Evolutionary conservation across 1,284 basidiomycete genomes (phyloP), one percentile per base, ranked within the genome.

Genomic region (Ganoderma leucocontextum): DNA sequence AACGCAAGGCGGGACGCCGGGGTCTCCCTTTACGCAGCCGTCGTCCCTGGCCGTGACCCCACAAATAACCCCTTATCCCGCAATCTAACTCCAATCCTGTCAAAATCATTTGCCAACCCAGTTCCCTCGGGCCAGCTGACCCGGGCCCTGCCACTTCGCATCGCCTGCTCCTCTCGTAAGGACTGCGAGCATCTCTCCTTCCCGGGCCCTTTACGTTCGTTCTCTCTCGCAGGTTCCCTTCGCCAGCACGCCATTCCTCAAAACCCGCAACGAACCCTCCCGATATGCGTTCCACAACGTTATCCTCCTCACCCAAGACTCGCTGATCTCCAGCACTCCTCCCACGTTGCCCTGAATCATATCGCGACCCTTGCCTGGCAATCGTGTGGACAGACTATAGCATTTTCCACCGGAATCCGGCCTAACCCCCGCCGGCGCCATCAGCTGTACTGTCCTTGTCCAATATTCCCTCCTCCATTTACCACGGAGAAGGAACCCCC

Each of bases 141-240:
- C 69, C n/a, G 61, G 29, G 49, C 49, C 19, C 49, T 52, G 49
- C 62, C 57, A 57, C 42, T n/a, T n/a, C n/a, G n/a, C n/a, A n/a
- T n/a, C n/a, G 29, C 29, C 29, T 29, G 29, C 29, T 29, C 25
- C 25, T 29, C 22, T 25, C 22, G 22, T 52, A 29, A 29, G 8
- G 15, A 57, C 33, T 1, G 25, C 53, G 13, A 55, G 3, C 52
- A 35, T 35, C 53, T 15, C 33, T 19, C 42, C 52, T 65, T 69
- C 68, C 60, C 25, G 68, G 66, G 68, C 62, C 64, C 62, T 69
- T 60, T 65, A 58, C 10, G 62, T 69, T 60, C 58, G 15, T 57
- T 42, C 57, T 12, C 44, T 10, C 22, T 0, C 15, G 29, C 35
- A 38, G 2, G 36, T 36, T 22, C n/a, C 15, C 52, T 53, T 53